phyloP scores from a whole-genome alignment of 2,329 filamentous ascomycete species.

The Fusarium brevicatenulatum region DNA sequence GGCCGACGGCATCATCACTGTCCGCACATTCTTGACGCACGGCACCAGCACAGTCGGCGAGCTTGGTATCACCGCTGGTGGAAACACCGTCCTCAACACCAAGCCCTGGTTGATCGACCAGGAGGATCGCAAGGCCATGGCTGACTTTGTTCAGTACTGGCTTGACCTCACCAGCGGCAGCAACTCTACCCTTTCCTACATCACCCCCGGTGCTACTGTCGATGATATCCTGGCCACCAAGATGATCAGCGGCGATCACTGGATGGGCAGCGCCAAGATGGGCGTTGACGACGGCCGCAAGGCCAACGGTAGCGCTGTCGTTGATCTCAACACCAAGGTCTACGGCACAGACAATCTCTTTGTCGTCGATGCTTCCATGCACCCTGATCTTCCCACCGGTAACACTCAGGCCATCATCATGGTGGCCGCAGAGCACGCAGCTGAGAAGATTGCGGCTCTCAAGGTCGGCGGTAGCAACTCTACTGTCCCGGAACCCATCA shows the following conservation, averaged over 20 bases:
- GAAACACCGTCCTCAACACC: conserved; percentile 43
- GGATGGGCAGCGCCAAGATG: conserved; percentile 50
- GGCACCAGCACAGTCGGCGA: conserved; percentile 40
- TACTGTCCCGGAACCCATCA: conserved; percentile 13
- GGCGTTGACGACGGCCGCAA: conserved; percentile 60
- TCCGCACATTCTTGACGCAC: conserved; percentile 41
- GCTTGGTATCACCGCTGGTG: conserved; percentile 38
- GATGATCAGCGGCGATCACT: conserved; percentile 44
- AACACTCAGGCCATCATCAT: conserved; percentile 46
- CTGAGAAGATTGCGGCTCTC: conserved; percentile 39
- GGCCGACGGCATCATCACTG: conserved; percentile 37
- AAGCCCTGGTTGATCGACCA: conserved; percentile 44
- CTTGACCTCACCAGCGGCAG: conserved; percentile 30
- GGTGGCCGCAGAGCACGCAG: conserved; percentile 43
- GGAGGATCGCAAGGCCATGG: conserved; percentile 41
- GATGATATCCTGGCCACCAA: conserved; percentile 36
- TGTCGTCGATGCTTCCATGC: conserved; percentile 70
- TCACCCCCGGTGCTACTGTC: conserved; percentile 34
- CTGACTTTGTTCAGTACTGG: conserved; percentile 42
- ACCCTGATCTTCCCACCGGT: conserved; percentile 57
- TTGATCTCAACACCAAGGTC: conserved; percentile 66
- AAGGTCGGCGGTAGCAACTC: conserved; percentile 26
- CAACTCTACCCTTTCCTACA: conserved; percentile 39
- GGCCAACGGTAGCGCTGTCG: conserved; percentile 60
- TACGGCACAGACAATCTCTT: conserved; percentile 71